These are phyloP conservation scores for Brassica nigra DNA, from an alignment of 345 rosid species.

Conservation along the genomic window DNA sequence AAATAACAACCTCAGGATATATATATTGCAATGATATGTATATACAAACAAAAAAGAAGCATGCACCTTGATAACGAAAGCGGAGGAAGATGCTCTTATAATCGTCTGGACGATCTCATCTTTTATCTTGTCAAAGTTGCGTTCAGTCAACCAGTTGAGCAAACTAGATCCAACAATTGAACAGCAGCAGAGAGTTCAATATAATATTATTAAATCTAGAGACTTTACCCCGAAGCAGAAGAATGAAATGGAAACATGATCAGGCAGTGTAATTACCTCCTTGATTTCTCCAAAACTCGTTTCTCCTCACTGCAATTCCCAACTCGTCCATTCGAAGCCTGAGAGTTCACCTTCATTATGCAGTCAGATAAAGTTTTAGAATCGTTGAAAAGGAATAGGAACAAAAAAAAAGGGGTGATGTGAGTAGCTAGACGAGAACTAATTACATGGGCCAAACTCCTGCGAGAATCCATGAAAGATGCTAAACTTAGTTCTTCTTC, in stretches of 20 bases:
- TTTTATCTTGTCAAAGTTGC: conserved; percentile 34
- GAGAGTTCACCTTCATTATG: not conserved
- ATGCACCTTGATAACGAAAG: conserved; percentile 15
- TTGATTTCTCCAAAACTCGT: not conserved
- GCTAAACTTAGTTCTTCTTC: not conserved
- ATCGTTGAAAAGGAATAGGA: not conserved
- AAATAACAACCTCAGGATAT: not conserved
- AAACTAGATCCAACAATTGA: not conserved
- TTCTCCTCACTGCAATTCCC: not conserved
- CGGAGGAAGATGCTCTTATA: conserved; percentile 4
- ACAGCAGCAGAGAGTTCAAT: not conserved
- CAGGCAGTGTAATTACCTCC: not conserved
- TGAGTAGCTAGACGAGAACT: not conserved
- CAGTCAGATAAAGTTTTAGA: not conserved
- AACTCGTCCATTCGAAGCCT: not conserved
- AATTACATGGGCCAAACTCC: not conserved
- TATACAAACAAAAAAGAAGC: not conserved
- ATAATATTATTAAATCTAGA: not conserved
- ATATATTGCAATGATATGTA: not conserved
- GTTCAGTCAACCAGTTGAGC: conserved; percentile 28
- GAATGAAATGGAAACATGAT: not conserved
- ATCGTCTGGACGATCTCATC: conserved; percentile 27
- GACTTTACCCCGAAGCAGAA: not conserved
- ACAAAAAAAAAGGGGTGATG: not conserved
- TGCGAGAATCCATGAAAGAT: not conserved